A percentile compares a stretch with the other conserved stretches of the same genome.
Conservation (phyloP, 2,329 filamentous ascomycete species). For the Ophiostoma sp. region DNA sequence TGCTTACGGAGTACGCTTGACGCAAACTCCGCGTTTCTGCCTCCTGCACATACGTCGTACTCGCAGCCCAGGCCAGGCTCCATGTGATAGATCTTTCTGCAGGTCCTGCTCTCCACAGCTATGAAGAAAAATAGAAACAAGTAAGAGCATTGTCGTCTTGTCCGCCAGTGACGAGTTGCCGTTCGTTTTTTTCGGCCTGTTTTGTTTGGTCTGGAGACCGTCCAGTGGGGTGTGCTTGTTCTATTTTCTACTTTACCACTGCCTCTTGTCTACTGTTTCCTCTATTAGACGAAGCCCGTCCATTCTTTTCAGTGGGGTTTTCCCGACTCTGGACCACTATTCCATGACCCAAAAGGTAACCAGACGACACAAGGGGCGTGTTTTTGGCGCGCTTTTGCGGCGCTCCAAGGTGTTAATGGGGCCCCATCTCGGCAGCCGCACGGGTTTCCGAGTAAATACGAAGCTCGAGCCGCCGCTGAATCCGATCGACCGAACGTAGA, state of each 20-base stretch:
- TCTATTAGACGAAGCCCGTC: background rate
- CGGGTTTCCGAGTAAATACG: slow-evolving; percentile 28
- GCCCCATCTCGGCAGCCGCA: slow-evolving; percentile 24
- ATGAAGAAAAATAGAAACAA: background rate
- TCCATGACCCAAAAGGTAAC: background rate
- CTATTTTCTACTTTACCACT: background rate
- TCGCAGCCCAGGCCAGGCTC: background rate
- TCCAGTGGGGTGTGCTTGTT: background rate
- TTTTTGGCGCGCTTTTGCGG: background rate
- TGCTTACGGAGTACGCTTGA: background rate
- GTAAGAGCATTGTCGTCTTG: background rate
- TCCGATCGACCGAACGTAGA: slow-evolving; percentile 25
- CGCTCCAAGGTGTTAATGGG: background rate
- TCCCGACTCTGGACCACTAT: slow-evolving; percentile 12
- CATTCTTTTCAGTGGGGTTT: slow-evolving; percentile 11
- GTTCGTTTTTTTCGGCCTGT: slow-evolving; percentile 17
- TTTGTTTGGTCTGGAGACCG: slow-evolving; percentile 27
- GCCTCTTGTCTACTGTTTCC: background rate
- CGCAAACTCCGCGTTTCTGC: background rate
- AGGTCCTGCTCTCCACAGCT: background rate
- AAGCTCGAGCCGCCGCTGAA: slow-evolving; percentile 20
- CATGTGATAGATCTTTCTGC: slow-evolving; percentile 5
- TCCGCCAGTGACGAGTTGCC: background rate
- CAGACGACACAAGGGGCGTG: slow-evolving; percentile 1
- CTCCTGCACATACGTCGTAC: background rate